Evolutionary conservation across 257 asterid species (phyloP).

Genomic region (Rubia yunnanensis): DNA sequence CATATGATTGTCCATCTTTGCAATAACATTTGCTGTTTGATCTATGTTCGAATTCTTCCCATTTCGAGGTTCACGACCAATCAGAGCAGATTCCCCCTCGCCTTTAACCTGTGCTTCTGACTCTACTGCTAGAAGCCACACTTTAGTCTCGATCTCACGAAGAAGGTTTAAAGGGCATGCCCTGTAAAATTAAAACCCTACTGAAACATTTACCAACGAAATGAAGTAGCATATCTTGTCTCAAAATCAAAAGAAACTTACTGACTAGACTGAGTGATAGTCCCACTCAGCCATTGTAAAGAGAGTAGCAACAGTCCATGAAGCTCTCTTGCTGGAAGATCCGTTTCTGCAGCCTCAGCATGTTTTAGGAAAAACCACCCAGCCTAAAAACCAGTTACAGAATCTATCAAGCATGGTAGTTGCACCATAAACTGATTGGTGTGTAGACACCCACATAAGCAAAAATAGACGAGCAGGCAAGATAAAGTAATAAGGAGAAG

Average conservation of each 20-base stretch:
- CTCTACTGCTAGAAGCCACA: slow-evolving; percentile 98
- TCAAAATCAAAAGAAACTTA: slow-evolving; percentile 25
- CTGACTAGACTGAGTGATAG: slow-evolving; percentile 73
- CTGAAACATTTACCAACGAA: slow-evolving; percentile 11
- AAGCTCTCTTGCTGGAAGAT: slow-evolving; percentile 83
- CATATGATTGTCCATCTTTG: slow-evolving; percentile 76
- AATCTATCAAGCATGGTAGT: slow-evolving; percentile 12
- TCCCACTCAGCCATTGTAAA: slow-evolving; percentile 94
- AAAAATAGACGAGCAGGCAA: neutral
- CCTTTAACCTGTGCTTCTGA: slow-evolving; percentile 82
- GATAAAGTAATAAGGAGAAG: neutral
- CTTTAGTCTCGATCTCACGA: slow-evolving; percentile 94
- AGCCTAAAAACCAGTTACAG: slow-evolving; percentile 43
- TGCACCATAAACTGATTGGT: slow-evolving; percentile 13
- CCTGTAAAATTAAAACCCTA: slow-evolving; percentile 32
- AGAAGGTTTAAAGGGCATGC: slow-evolving; percentile 81
- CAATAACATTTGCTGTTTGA: slow-evolving; percentile 56
- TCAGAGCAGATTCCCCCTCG: slow-evolving; percentile 52
- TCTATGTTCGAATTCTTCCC: slow-evolving; percentile 77
- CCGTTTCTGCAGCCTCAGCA: slow-evolving; percentile 78
- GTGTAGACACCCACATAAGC: neutral
- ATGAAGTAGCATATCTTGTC: slow-evolving; percentile 11
- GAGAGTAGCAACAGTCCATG: slow-evolving; percentile 85
- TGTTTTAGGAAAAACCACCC: slow-evolving; percentile 91
- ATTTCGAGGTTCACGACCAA: slow-evolving; percentile 47